These are phyloP conservation scores for Fraxinus cuspidata DNA, from an alignment of 257 asterid species.

Conservation along the genomic window DNA sequence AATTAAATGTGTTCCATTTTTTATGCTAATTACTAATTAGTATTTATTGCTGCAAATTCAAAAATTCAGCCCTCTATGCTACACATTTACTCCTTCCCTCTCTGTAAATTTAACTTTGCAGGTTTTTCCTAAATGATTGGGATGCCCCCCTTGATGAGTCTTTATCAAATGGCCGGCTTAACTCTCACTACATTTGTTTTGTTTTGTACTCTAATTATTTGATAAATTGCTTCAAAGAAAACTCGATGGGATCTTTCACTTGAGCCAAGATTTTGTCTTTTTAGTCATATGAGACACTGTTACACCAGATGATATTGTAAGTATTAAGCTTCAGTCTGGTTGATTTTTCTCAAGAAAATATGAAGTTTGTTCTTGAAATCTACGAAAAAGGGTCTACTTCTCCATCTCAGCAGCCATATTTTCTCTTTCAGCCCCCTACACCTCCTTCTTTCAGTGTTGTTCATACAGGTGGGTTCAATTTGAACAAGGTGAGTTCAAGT, in stretches of 20 bases:
- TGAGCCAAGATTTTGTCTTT: not conserved
- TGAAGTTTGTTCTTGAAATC: constrained; percentile 38
- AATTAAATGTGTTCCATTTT: constrained; percentile 27
- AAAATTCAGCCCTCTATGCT: constrained; percentile 38
- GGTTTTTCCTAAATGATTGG: constrained; percentile 34
- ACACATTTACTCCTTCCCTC: constrained; percentile 46
- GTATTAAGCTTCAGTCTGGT: constrained; percentile 39
- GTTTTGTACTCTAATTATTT: constrained; percentile 10
- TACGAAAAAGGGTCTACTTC: constrained; percentile 44
- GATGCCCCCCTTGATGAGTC: not conserved
- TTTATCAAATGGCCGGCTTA: constrained; percentile 26
- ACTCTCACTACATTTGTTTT: constrained; percentile 22
- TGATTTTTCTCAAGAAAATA: constrained; percentile 24
- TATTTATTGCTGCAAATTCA: constrained; percentile 48
- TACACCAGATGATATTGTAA: too few relatives aligned
- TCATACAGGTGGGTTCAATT: constrained; percentile 48
- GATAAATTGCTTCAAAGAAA: not conserved
- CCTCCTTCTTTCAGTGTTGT: constrained; percentile 35
- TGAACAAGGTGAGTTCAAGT: constrained; percentile 77
- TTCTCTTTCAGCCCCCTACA: constrained; percentile 46
- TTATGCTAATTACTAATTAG: constrained; percentile 14
- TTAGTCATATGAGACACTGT: constrained; percentile 15
- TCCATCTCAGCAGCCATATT: constrained; percentile 55
- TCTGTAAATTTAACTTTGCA: constrained; percentile 55
- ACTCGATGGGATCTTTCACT: not conserved